Evolutionary conservation across 306 rosid genomes (phyloP).

Genomic region (Fragaria iinumae): DNA sequence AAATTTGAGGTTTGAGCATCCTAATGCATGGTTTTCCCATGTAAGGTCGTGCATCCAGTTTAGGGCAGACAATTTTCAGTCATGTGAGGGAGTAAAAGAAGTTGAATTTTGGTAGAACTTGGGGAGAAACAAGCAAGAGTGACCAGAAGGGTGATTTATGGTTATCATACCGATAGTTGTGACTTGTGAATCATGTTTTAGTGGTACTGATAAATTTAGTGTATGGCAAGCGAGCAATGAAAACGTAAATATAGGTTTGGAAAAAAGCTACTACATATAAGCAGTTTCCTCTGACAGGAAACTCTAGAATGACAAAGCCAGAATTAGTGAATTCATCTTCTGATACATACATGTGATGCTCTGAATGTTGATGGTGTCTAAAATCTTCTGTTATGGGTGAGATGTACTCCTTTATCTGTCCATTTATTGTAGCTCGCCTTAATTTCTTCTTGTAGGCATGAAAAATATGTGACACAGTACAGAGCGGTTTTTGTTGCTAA

Average conservation of each 20-base stretch:
- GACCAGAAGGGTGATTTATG: not conserved
- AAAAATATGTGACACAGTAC: constrained; percentile 70
- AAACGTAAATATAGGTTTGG: not conserved
- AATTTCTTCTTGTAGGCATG: constrained; percentile 59
- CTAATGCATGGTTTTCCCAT: not conserved
- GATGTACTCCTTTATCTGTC: not conserved
- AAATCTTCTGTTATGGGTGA: not conserved
- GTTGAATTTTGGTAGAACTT: not conserved
- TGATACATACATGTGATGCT: not conserved
- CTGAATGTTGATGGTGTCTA: not conserved
- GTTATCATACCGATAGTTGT: not conserved
- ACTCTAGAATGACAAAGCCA: not conserved
- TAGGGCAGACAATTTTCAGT: not conserved
- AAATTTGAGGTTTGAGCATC: not conserved
- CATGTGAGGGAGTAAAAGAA: not conserved
- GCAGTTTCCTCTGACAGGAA: not conserved
- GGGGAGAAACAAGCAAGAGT: not conserved
- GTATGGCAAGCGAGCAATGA: not conserved
- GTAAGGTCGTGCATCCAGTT: not conserved
- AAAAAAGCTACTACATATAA: not conserved
- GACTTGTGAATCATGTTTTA: not conserved
- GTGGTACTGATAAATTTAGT: not conserved
- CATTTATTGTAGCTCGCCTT: constrained; percentile 1
- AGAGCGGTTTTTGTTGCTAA: constrained; percentile 68
- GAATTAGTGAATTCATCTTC: not conserved